These are phyloP conservation scores for Ilyonectria mors-panacis DNA, from an alignment of 2,329 filamentous ascomycete genomes.

Conservation along the genomic window DNA sequence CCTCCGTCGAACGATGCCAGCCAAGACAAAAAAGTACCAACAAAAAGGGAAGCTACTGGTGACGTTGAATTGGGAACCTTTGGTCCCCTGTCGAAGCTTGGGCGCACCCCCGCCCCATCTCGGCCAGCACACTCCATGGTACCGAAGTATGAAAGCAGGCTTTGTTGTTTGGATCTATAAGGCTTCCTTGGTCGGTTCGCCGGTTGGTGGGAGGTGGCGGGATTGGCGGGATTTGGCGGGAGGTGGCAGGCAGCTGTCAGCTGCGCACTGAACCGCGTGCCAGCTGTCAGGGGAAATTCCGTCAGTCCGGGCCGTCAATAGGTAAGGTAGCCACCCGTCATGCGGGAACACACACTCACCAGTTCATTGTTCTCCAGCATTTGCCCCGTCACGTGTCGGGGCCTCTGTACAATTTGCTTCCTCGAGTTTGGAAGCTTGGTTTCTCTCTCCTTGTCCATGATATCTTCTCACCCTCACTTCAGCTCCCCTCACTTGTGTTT, in stretches of 20 bases:
- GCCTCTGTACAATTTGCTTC: not conserved
- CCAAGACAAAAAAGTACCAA: not conserved
- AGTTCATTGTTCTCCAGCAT: not conserved
- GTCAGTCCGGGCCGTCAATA: not conserved
- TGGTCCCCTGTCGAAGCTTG: not conserved
- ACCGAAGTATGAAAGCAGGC: not conserved
- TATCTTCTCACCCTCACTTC: not conserved
- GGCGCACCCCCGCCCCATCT: not conserved
- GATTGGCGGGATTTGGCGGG: not conserved
- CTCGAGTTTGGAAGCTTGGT: not conserved
- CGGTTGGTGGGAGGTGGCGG: not conserved
- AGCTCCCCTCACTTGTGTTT: not conserved
- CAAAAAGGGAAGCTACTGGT: constrained; percentile 4
- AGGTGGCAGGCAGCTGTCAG: constrained; percentile 8
- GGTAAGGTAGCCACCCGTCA: too few species aligned
- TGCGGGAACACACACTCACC: constrained; percentile 1
- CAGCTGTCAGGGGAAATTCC: not conserved
- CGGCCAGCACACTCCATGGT: not conserved
- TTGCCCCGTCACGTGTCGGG: not conserved
- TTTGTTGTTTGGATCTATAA: not conserved
- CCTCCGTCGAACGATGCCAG: not conserved
- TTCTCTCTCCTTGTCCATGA: not conserved
- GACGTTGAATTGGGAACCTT: not conserved
- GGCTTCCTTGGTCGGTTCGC: not conserved
- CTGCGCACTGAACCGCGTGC: not conserved